A percentile compares a stretch with the other conserved stretches of the same genome.
These are phyloP conservation scores for Sporothrix euskadiensis DNA, from an alignment of 2,329 filamentous ascomycete genomes.

Conservation along the genomic window DNA sequence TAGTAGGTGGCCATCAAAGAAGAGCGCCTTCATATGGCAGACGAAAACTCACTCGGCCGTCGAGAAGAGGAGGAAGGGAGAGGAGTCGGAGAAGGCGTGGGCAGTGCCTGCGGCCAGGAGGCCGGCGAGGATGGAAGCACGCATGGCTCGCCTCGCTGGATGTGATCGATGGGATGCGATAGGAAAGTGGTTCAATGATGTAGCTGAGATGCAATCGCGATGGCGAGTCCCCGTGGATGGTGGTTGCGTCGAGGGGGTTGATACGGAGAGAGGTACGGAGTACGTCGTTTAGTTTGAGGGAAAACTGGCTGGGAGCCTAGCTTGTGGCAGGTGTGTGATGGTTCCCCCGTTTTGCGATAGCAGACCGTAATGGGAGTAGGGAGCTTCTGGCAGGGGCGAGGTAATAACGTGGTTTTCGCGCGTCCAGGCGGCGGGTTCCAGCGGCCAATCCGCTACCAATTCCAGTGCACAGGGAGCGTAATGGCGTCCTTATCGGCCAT, in stretches of 20 bases:
- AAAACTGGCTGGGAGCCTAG: constrained; percentile 23
- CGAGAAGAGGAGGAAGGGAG: constrained; percentile 86
- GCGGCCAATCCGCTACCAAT: constrained; percentile 6
- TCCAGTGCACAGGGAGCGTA: not conserved
- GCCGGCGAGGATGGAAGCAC: constrained; percentile 53
- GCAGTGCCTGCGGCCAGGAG: constrained; percentile 59
- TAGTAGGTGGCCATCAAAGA: constrained; percentile 31
- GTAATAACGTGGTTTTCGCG: not conserved
- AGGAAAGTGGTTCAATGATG: not conserved
- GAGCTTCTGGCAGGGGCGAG: not conserved
- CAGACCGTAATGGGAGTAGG: not conserved
- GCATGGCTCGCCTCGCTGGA: constrained; percentile 48
- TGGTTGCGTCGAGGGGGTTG: not conserved
- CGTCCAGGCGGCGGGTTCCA: not conserved
- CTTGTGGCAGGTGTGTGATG: constrained; percentile 9
- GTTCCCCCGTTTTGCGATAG: not conserved
- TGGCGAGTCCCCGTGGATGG: not conserved
- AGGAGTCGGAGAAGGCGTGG: constrained; percentile 79
- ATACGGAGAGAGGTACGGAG: not conserved
- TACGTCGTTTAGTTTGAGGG: constrained; percentile 19
- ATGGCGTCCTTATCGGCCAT: not conserved
- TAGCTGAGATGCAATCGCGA: not conserved
- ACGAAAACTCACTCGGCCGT: constrained; percentile 67
- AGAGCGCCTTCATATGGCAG: not conserved
- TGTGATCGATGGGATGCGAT: not conserved